A percentile compares a stretch with the other conserved stretches of the same genome.
These are phyloP conservation scores for Tremellales sp. DNA, from an alignment of 1,284 basidiomycete genomes.

Conservation along the genomic window DNA sequence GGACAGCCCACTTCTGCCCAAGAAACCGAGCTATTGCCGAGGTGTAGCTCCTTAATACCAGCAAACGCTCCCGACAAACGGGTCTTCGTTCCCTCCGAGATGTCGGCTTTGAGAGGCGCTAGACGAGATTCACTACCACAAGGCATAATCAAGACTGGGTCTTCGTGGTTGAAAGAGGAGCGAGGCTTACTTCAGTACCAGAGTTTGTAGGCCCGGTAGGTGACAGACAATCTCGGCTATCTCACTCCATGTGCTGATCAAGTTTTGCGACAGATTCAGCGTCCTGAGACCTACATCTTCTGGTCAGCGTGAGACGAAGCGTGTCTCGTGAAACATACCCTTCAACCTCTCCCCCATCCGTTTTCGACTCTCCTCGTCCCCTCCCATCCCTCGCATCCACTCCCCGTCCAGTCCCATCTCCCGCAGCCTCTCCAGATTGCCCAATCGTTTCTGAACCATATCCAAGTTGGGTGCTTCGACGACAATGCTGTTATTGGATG, in stretches of 20 bases:
- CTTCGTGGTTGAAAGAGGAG: too few species aligned
- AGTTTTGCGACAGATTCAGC: constrained; percentile 75
- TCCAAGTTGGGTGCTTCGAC: constrained; percentile 82
- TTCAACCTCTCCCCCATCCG: constrained; percentile 32
- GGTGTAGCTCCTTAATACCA: constrained; percentile 61
- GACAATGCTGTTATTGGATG: constrained; percentile 71
- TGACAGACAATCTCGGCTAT: constrained; percentile 64
- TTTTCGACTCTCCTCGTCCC: constrained; percentile 48
- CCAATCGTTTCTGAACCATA: constrained; percentile 67
- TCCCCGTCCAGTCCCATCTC: constrained; percentile 74
- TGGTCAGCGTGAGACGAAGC: not conserved
- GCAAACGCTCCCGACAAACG: constrained; percentile 54
- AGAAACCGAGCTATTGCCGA: constrained; percentile 67
- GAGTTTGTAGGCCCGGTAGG: constrained; percentile 60
- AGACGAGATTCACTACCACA: constrained; percentile 51
- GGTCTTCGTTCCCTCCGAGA: constrained; percentile 4
- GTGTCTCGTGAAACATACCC: constrained; percentile 12
- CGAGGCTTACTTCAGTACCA: constrained; percentile 78
- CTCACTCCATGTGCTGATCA: constrained; percentile 68
- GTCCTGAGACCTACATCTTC: constrained; percentile 61
- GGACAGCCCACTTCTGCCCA: constrained; percentile 61
- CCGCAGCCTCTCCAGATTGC: constrained; percentile 62
- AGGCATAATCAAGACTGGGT: constrained; percentile 12
- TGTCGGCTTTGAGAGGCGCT: constrained; percentile 56
- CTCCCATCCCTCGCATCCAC: constrained; percentile 54